phyloP scores from a whole-genome alignment of 768 basidiomycete genomes.

The Clitopilus passeckerianus region DNA sequence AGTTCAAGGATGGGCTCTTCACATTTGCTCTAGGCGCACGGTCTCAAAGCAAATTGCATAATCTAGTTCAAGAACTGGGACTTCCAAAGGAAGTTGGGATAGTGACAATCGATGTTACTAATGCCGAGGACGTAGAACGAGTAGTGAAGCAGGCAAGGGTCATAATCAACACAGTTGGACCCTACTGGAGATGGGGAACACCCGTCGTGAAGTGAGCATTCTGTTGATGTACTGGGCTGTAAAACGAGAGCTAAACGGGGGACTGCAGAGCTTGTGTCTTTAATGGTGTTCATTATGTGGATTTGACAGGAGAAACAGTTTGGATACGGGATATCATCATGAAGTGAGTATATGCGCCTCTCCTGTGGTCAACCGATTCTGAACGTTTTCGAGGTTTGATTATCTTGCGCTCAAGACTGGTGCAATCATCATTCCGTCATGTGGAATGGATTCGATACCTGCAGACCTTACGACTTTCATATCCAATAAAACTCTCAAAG shows the following conservation, averaged over 20 bases:
- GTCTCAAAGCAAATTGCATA: constrained; percentile 56
- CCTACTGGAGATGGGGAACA: constrained; percentile 69
- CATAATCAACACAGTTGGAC: constrained; percentile 75
- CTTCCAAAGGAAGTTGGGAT: constrained; percentile 38
- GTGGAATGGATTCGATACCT: constrained; percentile 76
- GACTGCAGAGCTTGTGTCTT: constrained; percentile 59
- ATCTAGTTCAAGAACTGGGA: constrained; percentile 39
- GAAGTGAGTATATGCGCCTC: constrained; percentile 33
- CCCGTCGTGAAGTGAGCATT: constrained; percentile 57
- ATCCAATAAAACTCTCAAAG: constrained; percentile 64
- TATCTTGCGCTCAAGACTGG: constrained; percentile 64
- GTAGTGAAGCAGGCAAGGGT: constrained; percentile 57
- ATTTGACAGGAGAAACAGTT: constrained; percentile 69
- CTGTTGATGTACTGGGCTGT: neutral
- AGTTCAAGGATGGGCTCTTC: constrained; percentile 43
- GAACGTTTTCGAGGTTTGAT: constrained; percentile 48
- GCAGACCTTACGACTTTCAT: constrained; percentile 68
- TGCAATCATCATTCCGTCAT: constrained; percentile 74
- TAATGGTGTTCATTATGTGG: constrained; percentile 79
- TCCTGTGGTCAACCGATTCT: constrained; percentile 7
- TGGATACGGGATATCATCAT: constrained; percentile 64
- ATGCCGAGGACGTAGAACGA: constrained; percentile 45
- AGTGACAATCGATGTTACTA: constrained; percentile 57
- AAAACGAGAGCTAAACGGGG: neutral
- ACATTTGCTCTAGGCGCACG: constrained; percentile 68